Base-by-base conservation (phyloP, 306 rosid species). In the Spatholobus suberectus region DNA sequence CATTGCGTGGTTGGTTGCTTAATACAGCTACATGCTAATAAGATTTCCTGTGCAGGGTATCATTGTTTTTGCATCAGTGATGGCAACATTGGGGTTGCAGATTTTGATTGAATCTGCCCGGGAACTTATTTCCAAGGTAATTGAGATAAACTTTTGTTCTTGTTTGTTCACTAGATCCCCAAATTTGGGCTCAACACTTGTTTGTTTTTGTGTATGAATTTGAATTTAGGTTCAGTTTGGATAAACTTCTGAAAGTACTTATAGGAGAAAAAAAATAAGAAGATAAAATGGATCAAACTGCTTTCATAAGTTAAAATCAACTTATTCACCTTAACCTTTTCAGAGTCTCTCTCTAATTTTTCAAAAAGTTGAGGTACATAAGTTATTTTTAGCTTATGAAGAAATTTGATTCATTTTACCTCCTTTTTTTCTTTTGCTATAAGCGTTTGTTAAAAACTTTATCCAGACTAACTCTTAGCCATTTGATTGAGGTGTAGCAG, bases 21-120 rank as follows among this genome's bases (percentile, higher is more conserved):
- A 32, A 51, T 20, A 43, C 12, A 46, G 3, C 54, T 61, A 54
- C 71, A 5, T 55, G 58, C 55, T 57, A 24, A 84, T 41, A 54
- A 8, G 17, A 75, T 73, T 86, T 79, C 59, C 26, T 71, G 73
- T 87, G 78, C 95, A 94, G 97, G 94, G 97, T 61, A 94, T 93
- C 86, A 89, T 91, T 78, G 97, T 93, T 76, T 93, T 93, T 86
- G 96, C 97, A 81, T 93, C 97, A 17, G 90, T 91, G 35, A 93
- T 93, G 97, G 97, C 97, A 73, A 90, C 94, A 40, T 80, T 93
- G 79, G 97, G 96, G 71, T 72, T 93, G 73, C 92, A 93, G 83
- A 93, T 93, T 73, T 86, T 93, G 87, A 81, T 93, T 0, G 98
- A 93, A 79, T 91, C 98, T 43, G 87, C 5, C 35, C 62, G 93